Conservation (phyloP, 192 early-diverging fungal genomes). For the Umbelopsis ramanniana region DNA sequence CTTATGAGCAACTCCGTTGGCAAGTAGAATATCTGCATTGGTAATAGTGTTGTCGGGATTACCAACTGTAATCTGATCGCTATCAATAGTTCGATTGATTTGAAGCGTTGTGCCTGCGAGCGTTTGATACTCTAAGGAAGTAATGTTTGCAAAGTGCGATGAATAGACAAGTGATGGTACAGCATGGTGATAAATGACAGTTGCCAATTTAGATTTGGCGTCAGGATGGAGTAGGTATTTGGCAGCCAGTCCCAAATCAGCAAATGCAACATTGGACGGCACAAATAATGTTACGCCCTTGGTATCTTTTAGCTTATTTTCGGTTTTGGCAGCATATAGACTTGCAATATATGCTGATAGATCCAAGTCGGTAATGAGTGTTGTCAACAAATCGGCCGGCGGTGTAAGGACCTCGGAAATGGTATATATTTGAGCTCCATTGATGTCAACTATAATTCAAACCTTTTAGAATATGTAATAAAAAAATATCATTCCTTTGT, state of each 20-base stretch:
- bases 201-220: conserved; percentile 31
- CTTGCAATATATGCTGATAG: conserved; percentile 42
- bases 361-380: conserved; percentile 34
- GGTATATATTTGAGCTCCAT: conserved; percentile 28
- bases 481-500: neutral
- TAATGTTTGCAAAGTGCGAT: conserved; percentile 34
- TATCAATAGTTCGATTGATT: conserved; percentile 32
- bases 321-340: conserved; percentile 27
- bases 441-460: conserved; percentile 19
- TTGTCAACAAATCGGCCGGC: conserved; percentile 24
- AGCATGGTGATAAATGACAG: conserved; percentile 58
- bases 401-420: conserved; percentile 31
- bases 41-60: conserved; percentile 21
- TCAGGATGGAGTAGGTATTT: conserved; percentile 58
- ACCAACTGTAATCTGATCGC: conserved; percentile 23
- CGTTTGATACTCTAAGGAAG: conserved; percentile 35
- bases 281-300: conserved; percentile 61
- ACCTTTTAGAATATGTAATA: neutral
- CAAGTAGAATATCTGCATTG: conserved; percentile 40
- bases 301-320: conserved; percentile 9
- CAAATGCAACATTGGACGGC: conserved; percentile 61
- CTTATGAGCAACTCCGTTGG: conserved; percentile 55
- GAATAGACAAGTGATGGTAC: conserved; percentile 44
- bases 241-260: conserved; percentile 60
- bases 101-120: conserved; percentile 43